Conservation (phyloP, 345 rosid genomes). For the Firmiana major region DNA sequence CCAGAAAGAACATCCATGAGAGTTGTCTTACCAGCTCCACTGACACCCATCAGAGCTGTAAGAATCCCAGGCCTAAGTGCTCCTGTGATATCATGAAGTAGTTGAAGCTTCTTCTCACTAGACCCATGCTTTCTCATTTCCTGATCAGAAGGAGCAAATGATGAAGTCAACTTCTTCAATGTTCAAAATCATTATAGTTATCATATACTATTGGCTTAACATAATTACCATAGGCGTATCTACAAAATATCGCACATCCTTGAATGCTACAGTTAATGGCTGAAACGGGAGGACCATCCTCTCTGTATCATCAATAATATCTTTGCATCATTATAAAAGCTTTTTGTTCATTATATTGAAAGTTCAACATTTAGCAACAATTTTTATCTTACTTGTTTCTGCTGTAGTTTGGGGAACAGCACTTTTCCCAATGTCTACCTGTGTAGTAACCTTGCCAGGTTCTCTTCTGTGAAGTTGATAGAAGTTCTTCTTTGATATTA, state of each 20-base stretch:
- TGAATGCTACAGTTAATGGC: conserved; percentile 37
- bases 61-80: conserved; percentile 64
- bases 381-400: conserved; percentile 7
- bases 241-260: conserved; percentile 39
- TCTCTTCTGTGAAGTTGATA: conserved; percentile 17
- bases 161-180: background rate
- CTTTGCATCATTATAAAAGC: background rate
- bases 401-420: background rate
- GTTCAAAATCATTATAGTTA: background rate
- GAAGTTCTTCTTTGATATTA: conserved; percentile 35
- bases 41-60: conserved; percentile 65
- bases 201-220: background rate
- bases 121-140: conserved; percentile 43
- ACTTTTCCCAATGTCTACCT: background rate
- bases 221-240: conserved; percentile 41
- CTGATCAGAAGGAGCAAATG: conserved; percentile 21
- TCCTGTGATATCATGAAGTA: conserved; percentile 47
- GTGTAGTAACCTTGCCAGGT: background rate
- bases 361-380: background rate
- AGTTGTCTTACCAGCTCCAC: conserved; percentile 75
- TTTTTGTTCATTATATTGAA: background rate
- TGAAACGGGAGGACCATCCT: conserved; percentile 51
- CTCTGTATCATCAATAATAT: conserved; percentile 30
- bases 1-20: conserved; percentile 69
- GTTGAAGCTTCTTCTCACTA: conserved; percentile 37